Conservation (phyloP, 768 basidiomycete species). For the Lactarius quietus region DNA sequence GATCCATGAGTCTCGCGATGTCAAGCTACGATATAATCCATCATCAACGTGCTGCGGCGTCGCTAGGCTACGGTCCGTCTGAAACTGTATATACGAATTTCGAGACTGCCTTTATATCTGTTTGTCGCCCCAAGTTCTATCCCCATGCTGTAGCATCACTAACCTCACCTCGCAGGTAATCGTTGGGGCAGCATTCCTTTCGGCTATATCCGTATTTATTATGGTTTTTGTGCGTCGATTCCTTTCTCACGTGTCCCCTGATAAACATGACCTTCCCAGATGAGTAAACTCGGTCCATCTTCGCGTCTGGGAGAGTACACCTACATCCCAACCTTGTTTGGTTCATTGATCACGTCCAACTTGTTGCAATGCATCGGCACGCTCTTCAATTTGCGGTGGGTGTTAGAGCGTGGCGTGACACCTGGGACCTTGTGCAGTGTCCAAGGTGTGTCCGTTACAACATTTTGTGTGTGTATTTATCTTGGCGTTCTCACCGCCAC, state of each 20-base stretch:
- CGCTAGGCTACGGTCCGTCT: neutral
- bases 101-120: constrained; percentile 17
- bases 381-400: constrained; percentile 34
- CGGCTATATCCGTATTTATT: constrained; percentile 29
- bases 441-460: constrained; percentile 28
- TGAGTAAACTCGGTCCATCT: constrained; percentile 22
- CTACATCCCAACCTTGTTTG: constrained; percentile 32
- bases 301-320: constrained; percentile 26
- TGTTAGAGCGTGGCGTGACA: constrained; percentile 29
- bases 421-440: constrained; percentile 30
- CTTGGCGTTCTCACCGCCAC: neutral
- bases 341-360: constrained; percentile 35
- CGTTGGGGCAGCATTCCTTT: constrained; percentile 30
- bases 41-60: neutral
- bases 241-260: neutral
- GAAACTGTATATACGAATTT: neutral
- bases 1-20: neutral
- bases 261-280: constrained; percentile 18
- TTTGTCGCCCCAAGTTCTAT: neutral
- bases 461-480: neutral
- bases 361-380: constrained; percentile 35
- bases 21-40: neutral
- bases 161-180: constrained; percentile 25
- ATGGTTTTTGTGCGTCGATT: constrained; percentile 26
- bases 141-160: neutral